Percentiles rank a stretch among this genome's conserved stretches.
Evolutionary conservation across 2,329 filamentous ascomycete species (phyloP).

Genomic region (Albifimbria verrucaria): DNA sequence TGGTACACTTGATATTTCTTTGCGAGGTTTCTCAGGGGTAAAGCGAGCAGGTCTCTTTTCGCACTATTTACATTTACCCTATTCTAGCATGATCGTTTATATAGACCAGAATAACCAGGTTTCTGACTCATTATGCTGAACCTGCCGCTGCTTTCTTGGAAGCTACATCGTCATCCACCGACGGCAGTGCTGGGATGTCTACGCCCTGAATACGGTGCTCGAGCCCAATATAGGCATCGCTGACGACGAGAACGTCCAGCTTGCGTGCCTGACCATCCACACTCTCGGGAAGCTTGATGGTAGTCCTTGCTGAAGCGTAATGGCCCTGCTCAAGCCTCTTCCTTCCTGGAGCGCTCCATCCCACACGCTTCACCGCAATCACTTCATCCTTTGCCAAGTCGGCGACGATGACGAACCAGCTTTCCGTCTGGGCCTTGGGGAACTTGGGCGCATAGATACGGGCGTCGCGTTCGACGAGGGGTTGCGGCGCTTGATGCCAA

Average conservation of each 20-base stretch:
- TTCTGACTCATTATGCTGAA: not conserved
- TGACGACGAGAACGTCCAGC: slow-evolving; percentile 73
- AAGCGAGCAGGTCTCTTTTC: too few species aligned
- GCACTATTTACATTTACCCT: too few species aligned
- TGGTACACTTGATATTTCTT: too few species aligned
- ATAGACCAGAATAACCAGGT: too few species aligned
- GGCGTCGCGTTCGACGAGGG: slow-evolving; percentile 60
- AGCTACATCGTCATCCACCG: slow-evolving; percentile 44
- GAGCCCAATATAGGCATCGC: slow-evolving; percentile 85
- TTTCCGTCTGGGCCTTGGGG: slow-evolving; percentile 91
- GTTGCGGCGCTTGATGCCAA: slow-evolving; percentile 67
- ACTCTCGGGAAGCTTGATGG: slow-evolving; percentile 57
- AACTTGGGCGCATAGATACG: slow-evolving; percentile 85
- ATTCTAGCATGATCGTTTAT: too few species aligned
- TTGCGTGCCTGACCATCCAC: slow-evolving; percentile 48
- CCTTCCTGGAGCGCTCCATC: slow-evolving; percentile 52
- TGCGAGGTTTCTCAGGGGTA: too few species aligned
- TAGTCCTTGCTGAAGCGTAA: slow-evolving; percentile 51
- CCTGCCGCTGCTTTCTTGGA: slow-evolving; percentile 31
- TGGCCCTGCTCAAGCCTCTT: slow-evolving; percentile 35
- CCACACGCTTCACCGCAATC: slow-evolving; percentile 79
- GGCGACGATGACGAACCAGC: slow-evolving; percentile 82
- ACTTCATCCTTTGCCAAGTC: slow-evolving; percentile 69
- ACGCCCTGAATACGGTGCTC: slow-evolving; percentile 47
- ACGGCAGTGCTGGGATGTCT: slow-evolving; percentile 48